Conservation (phyloP, 2,329 filamentous ascomycete species). For the Ceratocystis albifundus region DNA sequence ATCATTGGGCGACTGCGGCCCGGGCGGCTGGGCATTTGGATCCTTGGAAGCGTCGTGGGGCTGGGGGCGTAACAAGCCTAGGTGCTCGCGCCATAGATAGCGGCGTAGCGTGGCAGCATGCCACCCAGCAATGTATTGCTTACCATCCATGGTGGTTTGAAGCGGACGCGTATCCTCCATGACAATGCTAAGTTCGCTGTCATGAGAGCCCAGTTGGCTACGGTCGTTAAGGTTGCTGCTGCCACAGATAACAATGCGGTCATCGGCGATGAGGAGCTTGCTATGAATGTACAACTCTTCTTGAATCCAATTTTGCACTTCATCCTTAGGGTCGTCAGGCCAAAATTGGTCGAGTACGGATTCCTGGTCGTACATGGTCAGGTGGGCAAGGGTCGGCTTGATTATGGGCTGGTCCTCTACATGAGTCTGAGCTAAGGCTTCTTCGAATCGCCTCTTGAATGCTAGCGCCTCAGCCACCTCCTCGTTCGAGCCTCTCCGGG, state of each 20-base stretch:
- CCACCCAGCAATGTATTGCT: constrained; percentile 64
- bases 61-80: constrained; percentile 69
- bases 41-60: constrained; percentile 55
- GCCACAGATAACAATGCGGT: constrained; percentile 72
- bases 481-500: constrained; percentile 37
- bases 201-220: constrained; percentile 74
- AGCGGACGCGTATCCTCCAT: constrained; percentile 71
- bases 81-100: constrained; percentile 80
- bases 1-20: constrained; percentile 54
- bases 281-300: constrained; percentile 94
- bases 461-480: constrained; percentile 41
- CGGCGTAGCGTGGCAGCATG: constrained; percentile 72
- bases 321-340: constrained; percentile 64
- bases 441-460: constrained; percentile 30
- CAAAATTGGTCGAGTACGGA: constrained; percentile 58
- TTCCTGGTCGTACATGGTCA: constrained; percentile 54
- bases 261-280: constrained; percentile 82
- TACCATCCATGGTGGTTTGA: constrained; percentile 63
- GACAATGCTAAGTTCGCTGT: constrained; percentile 81
- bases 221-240: constrained; percentile 89
- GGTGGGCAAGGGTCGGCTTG: constrained; percentile 50
- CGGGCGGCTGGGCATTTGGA: constrained; percentile 61
- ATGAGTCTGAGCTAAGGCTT: constrained; percentile 29
- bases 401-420: constrained; percentile 26
- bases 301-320: constrained; percentile 82